Evolutionary conservation across 352 stramenopile genomes (phyloP), one percentile per base, ranked within the genome.

Genomic region (Pilasporangium apinafurcum): DNA sequence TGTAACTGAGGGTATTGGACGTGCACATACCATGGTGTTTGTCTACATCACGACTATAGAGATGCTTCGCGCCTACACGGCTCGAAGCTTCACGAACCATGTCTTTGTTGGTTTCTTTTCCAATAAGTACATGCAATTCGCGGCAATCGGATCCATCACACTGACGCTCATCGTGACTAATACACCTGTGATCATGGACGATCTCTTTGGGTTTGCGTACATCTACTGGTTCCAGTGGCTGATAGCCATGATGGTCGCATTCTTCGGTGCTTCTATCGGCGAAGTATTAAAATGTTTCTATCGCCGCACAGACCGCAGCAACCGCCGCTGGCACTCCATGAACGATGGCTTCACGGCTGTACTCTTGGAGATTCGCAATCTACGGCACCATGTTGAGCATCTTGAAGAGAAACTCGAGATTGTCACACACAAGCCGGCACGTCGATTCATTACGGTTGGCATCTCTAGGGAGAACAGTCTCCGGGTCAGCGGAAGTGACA

Each of bases 1-100:
- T 34, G 26, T 72, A 22, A 62, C 57, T 0, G 61, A 69, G 12
- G 64, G 64, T 13, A 48, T 75, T 12, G 64, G 60, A 4, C 60
- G 62, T 26, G 53, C 64, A 17, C 60, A 72, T 47, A 72, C 64
- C 30, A 72, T 69, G 64, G 46, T 37, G 35, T 75, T 75, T 39
- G 37, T 75, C 9, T 68, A 65, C 50, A 75, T 75, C 48, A 75
- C 64, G 20, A 72, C 52, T 22, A 72, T 67, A 54, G 64, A 75
- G 44, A 67, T 75, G 57, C 41, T 75, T 14, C 60, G 64, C 12
- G 60, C 64, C 17, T 75, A 72, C 60, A 75, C 64, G 5, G 64
- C 55, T 10, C 60, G 64, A 17, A 75, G 59, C 57, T 69, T 75
- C 48, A 66, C 61, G 13, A 67, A 68, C 37, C 48, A 61, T 36